These are phyloP conservation scores for Rhizopus arrhizus DNA, from an alignment of 371 early-diverging fungal genomes.

Conservation along the genomic window DNA sequence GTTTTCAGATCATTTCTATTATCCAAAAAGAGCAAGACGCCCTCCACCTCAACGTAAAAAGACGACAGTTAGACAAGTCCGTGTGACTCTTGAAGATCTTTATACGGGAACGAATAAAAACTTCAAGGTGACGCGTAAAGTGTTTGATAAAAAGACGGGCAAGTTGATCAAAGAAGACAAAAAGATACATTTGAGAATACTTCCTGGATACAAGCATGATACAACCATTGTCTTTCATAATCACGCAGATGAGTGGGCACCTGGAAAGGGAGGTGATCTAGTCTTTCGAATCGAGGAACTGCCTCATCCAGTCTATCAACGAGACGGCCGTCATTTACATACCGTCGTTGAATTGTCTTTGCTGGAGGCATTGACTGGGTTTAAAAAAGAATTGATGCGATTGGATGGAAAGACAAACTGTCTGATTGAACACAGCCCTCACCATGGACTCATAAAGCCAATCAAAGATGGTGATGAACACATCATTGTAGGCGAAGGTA, in stretches of 20 bases:
- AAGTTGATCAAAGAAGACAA: conserved; percentile 80
- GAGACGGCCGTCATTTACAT: conserved; percentile 85
- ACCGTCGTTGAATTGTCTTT: conserved; percentile 67
- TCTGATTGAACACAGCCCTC: conserved; percentile 57
- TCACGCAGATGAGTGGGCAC: conserved; percentile 87
- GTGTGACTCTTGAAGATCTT: conserved; percentile 90
- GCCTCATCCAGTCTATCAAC: conserved; percentile 84
- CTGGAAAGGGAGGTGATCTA: conserved; percentile 81
- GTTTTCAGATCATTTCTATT: neutral
- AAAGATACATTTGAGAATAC: conserved; percentile 80
- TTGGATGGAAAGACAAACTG: conserved; percentile 63
- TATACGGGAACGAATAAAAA: conserved; percentile 90
- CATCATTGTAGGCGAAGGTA: conserved; percentile 79
- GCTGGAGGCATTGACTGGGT: conserved; percentile 80
- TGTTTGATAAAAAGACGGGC: conserved; percentile 49
- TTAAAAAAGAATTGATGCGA: conserved; percentile 63
- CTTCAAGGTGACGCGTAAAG: conserved; percentile 86
- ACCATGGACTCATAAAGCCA: conserved; percentile 29
- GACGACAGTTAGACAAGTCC: conserved; percentile 67
- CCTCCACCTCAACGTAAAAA: conserved; percentile 22
- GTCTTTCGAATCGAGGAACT: conserved; percentile 93
- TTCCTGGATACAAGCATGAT: conserved; percentile 97
- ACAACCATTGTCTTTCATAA: conserved; percentile 90
- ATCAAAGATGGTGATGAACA: conserved; percentile 77
- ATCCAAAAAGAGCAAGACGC: conserved; percentile 6